Base-by-base conservation (phyloP, 208 protist genomes). In the Crithidia thermophila region DNA sequence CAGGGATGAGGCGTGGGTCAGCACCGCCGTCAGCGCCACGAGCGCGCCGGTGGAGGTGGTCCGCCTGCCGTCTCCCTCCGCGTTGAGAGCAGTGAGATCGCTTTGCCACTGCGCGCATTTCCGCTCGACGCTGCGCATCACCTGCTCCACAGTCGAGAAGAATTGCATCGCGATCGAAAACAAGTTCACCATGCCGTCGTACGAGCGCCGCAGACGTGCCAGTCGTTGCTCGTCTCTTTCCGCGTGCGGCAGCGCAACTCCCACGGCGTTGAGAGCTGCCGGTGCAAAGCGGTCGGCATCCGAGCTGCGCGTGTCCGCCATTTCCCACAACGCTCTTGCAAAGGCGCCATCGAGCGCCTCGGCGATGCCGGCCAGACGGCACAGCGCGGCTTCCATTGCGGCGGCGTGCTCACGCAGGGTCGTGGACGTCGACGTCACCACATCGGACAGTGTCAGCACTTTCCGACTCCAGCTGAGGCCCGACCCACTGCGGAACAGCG, bases 391-490 rank as follows among this genome's bases (percentile, higher is more conserved):
- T 20, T 53, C 58, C 6, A 33, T 25, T 5, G 25, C 21, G 5
- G 28, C 37, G 33, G 25, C 28, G 13, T 30, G 59, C 33, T 37
- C n/a, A n/a, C n/a, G n/a, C n/a, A n/a, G n/a, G n/a, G n/a, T n/a
- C n/a, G n/a, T n/a, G 36, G 3, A 3, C 34, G 0, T 4, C 13
- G n/a, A 39, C 2, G 0, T 31, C 28, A 18, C 8, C 20, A 31
- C 11, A 28, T 55, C 33, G 21, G 55, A 20, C 18, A 64, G 20
- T 8, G 28, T 2, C 7, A 65, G 46, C 0, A 31, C 43, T 42
- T 33, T 51, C n/a, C 69, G 69, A n/a, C 40, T 69, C 69, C 69
- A 75, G 18, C 69, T 59, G 2, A 75, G 61, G 0, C 69, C 69
- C 5, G 61, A 69, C 5, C 69, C 69, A 2, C 49, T 45, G 8